phyloP scores from a whole-genome alignment of 1,139 yeast species.

The Suhomyces guaymorum region DNA sequence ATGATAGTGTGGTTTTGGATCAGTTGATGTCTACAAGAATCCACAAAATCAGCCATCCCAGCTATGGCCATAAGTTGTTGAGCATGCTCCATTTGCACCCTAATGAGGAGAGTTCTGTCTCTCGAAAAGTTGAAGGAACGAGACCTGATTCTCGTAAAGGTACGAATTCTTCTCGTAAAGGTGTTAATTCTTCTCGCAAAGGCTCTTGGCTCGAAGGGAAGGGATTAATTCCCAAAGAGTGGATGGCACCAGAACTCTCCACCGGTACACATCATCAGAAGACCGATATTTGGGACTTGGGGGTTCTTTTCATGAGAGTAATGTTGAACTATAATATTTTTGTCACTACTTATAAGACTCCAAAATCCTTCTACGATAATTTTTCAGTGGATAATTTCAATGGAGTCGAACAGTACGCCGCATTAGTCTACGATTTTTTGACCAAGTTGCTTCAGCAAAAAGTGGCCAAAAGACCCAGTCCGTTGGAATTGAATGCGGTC shows the following conservation, averaged over 20 bases:
- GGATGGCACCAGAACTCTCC: slow-evolving; percentile 80
- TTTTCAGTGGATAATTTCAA: slow-evolving; percentile 34
- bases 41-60: slow-evolving; percentile 66
- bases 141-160: slow-evolving; percentile 5
- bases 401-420: slow-evolving; percentile 37
- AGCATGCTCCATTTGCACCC: slow-evolving; percentile 58
- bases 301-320: slow-evolving; percentile 72
- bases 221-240: slow-evolving; percentile 33
- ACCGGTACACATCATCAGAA: slow-evolving; percentile 60
- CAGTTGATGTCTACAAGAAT: slow-evolving; percentile 23
- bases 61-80: slow-evolving; percentile 68
- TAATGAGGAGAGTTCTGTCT: slow-evolving; percentile 21
- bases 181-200: slow-evolving; percentile 1
- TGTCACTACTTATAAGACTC: slow-evolving; percentile 54
- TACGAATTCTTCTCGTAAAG: too few species aligned
- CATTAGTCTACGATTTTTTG: slow-evolving; percentile 62
- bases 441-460: slow-evolving; percentile 63
- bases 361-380: slow-evolving; percentile 58
- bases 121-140: too few species aligned
- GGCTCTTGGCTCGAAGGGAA: slow-evolving; percentile 6
- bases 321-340: slow-evolving; percentile 56
- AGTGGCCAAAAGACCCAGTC: slow-evolving; percentile 73
- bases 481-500: slow-evolving; percentile 80
- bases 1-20: slow-evolving; percentile 1
- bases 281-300: slow-evolving; percentile 92